These are phyloP conservation scores for Amanita molliuscula DNA, from an alignment of 768 basidiomycete genomes.

Conservation along the genomic window DNA sequence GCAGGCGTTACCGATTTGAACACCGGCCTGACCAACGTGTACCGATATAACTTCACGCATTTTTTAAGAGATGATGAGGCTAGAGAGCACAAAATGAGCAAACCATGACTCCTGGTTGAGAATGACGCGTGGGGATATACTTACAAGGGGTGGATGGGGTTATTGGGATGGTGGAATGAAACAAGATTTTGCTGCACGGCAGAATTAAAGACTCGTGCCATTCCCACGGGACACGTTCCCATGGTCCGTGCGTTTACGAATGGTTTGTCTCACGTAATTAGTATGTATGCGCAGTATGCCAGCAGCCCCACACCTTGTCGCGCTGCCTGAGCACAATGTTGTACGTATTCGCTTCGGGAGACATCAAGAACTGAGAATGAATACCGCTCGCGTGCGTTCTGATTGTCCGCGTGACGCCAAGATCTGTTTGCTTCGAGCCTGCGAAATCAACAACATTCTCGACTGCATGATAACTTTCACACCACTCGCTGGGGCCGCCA, in stretches of 20 bases:
- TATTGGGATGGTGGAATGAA: conserved; percentile 35
- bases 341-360: background rate
- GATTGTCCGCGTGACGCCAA: background rate
- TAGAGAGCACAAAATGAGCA: background rate
- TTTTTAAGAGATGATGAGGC: conserved; percentile 4
- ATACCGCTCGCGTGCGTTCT: no score
- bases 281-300: background rate
- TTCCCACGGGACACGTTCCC: conserved; percentile 28
- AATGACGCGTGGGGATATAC: conserved; percentile 14
- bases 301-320: background rate
- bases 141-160: conserved; percentile 19
- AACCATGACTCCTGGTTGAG: background rate
- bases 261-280: background rate
- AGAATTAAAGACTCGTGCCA: conserved; percentile 27
- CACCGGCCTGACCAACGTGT: conserved; percentile 98
- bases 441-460: background rate
- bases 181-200: conserved; percentile 30
- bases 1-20: conserved; percentile 97
- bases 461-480: conserved; percentile 85
- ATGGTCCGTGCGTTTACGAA: conserved; percentile 32
- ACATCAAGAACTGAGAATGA: no score
- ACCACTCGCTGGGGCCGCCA: conserved; percentile 78
- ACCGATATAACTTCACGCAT: conserved; percentile 98
- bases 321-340: background rate
- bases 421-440: conserved; percentile 2